Percentiles rank a stretch among this genome's conserved stretches.
These are phyloP conservation scores for Stephanocyclus meneghinianus DNA, from an alignment of 352 stramenopile genomes.

Conservation along the genomic window DNA sequence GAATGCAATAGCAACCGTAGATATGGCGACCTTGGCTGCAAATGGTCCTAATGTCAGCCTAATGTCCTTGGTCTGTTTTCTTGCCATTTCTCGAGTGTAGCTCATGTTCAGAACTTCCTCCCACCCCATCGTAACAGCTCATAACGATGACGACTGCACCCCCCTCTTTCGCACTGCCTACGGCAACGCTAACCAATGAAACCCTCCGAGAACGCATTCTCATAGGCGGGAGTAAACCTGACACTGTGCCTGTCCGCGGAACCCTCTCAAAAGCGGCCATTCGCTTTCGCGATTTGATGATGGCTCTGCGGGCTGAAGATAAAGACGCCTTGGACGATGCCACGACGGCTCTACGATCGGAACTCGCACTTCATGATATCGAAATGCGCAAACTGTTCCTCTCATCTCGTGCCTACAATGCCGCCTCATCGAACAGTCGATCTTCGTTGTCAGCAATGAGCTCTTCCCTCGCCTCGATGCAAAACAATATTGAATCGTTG, in stretches of 20 bases:
- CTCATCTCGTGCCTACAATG: constrained; percentile 29
- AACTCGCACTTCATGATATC: constrained; percentile 44
- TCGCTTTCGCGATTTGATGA: constrained; percentile 33
- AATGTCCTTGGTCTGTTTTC: too few species aligned
- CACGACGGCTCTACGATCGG: constrained; percentile 18
- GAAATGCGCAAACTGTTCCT: constrained; percentile 47
- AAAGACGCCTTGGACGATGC: not conserved
- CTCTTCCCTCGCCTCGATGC: not conserved
- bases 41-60: too few species aligned
- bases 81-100: too few species aligned
- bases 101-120: too few species aligned
- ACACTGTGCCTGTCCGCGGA: constrained; percentile 16
- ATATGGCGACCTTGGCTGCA: too few species aligned
- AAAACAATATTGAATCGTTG: constrained; percentile 33
- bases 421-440: constrained; percentile 15
- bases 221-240: constrained; percentile 19
- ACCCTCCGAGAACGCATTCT: constrained; percentile 53
- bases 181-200: constrained; percentile 15
- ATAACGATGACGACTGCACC: not conserved
- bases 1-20: too few species aligned
- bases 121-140: not conserved
- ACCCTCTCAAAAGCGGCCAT: constrained; percentile 36
- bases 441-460: constrained; percentile 21
- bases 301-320: not conserved
- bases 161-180: not conserved